Evolutionary conservation across 163 green algal genomes (phyloP).

Genomic region (Prototheca wickerhamii): DNA sequence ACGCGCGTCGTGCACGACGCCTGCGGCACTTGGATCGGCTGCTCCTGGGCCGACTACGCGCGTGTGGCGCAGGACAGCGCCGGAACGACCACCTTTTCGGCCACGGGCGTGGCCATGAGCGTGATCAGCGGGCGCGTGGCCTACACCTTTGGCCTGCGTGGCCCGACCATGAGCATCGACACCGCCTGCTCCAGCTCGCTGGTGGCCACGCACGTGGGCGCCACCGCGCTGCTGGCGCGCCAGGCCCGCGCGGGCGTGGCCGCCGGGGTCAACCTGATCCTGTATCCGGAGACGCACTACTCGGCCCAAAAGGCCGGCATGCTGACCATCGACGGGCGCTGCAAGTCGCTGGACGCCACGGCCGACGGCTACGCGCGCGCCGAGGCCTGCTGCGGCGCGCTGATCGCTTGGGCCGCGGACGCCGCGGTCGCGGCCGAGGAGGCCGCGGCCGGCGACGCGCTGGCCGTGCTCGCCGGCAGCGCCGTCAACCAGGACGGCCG

Average conservation of each 20-base stretch:
- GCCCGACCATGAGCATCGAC: slow-evolving; percentile 59
- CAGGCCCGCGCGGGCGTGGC: slow-evolving; percentile 29
- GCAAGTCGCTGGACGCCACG: slow-evolving; percentile 75
- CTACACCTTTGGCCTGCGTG: slow-evolving; percentile 47
- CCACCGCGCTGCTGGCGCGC: slow-evolving; percentile 13
- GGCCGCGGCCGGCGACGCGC: background rate
- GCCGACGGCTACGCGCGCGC: slow-evolving; percentile 80
- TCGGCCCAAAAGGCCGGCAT: slow-evolving; percentile 59
- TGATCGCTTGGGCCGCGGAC: slow-evolving; percentile 6
- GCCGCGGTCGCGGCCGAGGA: slow-evolving; percentile 1
- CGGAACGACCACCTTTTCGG: slow-evolving; percentile 38
- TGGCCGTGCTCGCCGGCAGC: slow-evolving; percentile 32
- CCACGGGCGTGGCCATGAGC: slow-evolving; percentile 38
- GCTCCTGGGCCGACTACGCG: slow-evolving; percentile 41
- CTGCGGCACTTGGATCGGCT: slow-evolving; percentile 30
- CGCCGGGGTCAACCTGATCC: slow-evolving; percentile 55
- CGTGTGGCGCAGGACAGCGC: slow-evolving; percentile 14
- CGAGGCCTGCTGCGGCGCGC: slow-evolving; percentile 50
- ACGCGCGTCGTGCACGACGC: background rate
- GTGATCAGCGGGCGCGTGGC: slow-evolving; percentile 43
- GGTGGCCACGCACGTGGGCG: slow-evolving; percentile 45
- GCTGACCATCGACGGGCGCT: slow-evolving; percentile 73
- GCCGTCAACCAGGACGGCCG: slow-evolving; percentile 62
- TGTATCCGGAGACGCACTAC: slow-evolving; percentile 35
- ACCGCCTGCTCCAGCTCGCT: slow-evolving; percentile 82